Base-by-base conservation (phyloP, 2,329 filamentous ascomycete genomes). In the Neonectria magnoliae region DNA sequence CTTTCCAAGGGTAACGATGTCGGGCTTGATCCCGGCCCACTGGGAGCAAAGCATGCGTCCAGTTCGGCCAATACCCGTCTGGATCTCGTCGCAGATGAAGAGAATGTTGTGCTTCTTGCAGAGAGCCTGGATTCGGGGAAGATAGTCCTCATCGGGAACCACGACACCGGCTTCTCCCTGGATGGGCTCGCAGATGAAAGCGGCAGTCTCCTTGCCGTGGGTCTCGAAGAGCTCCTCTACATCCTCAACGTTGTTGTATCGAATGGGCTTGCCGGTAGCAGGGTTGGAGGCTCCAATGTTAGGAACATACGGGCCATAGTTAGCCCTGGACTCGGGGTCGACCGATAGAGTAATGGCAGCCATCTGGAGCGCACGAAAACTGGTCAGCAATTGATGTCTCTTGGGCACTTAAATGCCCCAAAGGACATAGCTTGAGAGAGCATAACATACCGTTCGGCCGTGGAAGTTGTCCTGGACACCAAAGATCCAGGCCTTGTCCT, bases 101-200 rank as follows among this genome's bases (percentile, higher is more conserved):
- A 99, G 89, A 42, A 97, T 94, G 69, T 98, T 97, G 86, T 98
- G 89, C 85, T 97, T 92, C 81, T 93, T 93, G 85, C 96, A 99
- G 25, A 98, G 90, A 25, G 87, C 91, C 60, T 93, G 88, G 50
- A 94, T 93, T 75, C 91, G 89, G 71, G 84, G 81, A 36, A 99
- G 88, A 81, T 99, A 99, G 80, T 91, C 90, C 56, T 95, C 93
- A 71, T 95, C 92, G 6, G 96, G 96, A 10, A 98, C 96, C 13
- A 98, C 93, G 52, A 99, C 97, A 68, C 96, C 96, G 1, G 96
- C 96, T 83, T 98, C 96, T 65, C 96, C 96, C 83, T 99, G 95
- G 70, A 98, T 98, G 36, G 95, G 95, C 84, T 98, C 95, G 31
- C 98, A 91, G 59, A 98, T 89, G 84, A 98, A 97, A 13, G 93